Evolutionary conservation across 78 protist genomes (phyloP).

Genomic region (Dictyostelium firmibasis): DNA sequence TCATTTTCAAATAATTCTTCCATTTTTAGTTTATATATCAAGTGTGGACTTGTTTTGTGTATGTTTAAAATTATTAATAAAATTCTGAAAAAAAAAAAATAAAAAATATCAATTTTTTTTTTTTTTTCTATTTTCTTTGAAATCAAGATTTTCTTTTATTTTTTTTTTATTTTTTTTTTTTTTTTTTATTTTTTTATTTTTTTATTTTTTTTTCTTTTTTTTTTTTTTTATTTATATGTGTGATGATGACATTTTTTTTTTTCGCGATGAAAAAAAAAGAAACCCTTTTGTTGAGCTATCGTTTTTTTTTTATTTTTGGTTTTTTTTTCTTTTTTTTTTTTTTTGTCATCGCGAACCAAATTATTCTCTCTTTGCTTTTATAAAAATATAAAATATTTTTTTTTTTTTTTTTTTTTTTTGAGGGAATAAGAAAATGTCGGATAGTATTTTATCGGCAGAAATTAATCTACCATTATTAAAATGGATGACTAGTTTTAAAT

Average conservation of each 20-base stretch:
- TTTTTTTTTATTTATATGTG: background rate
- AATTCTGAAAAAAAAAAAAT: background rate
- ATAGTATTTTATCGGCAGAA: background rate
- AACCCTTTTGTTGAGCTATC: background rate
- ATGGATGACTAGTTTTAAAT: background rate
- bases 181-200: background rate
- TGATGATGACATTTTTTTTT: background rate
- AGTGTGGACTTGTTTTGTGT: no score
- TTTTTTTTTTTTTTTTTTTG: background rate
- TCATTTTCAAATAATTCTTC: constrained; percentile 18
- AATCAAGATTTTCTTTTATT: background rate
- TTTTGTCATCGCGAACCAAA: no score
- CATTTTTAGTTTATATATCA: background rate
- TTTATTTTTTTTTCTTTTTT: background rate
- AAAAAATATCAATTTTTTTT: background rate
- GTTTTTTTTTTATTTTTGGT: background rate
- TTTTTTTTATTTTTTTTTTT: background rate
- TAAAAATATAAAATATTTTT: no score
- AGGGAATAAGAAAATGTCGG: background rate
- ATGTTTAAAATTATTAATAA: background rate
- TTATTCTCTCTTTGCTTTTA: no score
- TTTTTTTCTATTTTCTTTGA: background rate
- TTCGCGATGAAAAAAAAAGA: no score
- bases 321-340: background rate
- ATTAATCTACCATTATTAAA: constrained; percentile 14